Evolutionary conservation across 2,329 filamentous ascomycete genomes (phyloP).

Genomic region (Aspergillus glaucus): DNA sequence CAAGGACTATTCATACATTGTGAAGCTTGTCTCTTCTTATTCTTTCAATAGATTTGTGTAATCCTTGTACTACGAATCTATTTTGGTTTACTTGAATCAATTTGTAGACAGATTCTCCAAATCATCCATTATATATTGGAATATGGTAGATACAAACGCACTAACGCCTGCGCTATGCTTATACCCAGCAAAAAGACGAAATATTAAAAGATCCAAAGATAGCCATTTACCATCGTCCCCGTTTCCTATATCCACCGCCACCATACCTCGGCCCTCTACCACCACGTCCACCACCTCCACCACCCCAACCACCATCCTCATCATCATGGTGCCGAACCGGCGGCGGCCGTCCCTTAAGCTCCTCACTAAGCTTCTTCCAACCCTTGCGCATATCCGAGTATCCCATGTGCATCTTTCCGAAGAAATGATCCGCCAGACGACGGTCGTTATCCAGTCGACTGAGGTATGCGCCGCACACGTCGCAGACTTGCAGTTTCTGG

Average conservation of each 20-base stretch:
- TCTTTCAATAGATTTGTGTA: background rate
- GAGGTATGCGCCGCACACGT: slow-evolving; percentile 94
- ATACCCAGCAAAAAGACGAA: slow-evolving; percentile 11
- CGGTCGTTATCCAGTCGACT: slow-evolving; percentile 90
- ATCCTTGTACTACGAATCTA: background rate
- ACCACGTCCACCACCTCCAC: slow-evolving; percentile 35
- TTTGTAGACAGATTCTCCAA: background rate
- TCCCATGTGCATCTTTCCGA: slow-evolving; percentile 97
- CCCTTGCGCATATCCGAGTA: slow-evolving; percentile 98
- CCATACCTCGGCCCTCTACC: slow-evolving; percentile 38
- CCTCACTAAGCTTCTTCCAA: slow-evolving; percentile 76
- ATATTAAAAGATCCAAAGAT: slow-evolving; percentile 10
- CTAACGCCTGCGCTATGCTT: slow-evolving; percentile 42
- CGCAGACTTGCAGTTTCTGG: slow-evolving; percentile 97
- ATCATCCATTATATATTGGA: background rate
- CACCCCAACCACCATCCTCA: slow-evolving; percentile 47
- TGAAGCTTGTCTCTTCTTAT: background rate
- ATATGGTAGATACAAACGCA: background rate
- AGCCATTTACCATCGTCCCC: slow-evolving; percentile 37
- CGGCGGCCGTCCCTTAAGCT: slow-evolving; percentile 67
- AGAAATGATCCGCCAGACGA: slow-evolving; percentile 91
- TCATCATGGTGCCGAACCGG: slow-evolving; percentile 53
- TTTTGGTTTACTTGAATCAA: background rate
- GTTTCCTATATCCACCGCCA: slow-evolving; percentile 38
- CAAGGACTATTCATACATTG: background rate